Conservation (phyloP, 1,139 yeast genomes). For the Arxiozyma heterogenica region DNA sequence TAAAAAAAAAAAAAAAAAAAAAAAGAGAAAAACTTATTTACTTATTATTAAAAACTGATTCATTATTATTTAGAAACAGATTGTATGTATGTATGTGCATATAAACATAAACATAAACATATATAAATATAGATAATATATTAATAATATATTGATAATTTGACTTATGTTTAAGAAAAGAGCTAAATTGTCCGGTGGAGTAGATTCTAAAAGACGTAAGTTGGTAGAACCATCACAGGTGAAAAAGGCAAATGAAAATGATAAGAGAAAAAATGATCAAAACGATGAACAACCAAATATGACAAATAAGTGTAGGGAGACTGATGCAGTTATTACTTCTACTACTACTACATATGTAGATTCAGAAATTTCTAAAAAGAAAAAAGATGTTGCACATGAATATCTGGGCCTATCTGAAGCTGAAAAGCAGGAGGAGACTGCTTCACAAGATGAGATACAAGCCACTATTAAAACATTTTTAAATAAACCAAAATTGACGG, state of each 20-base stretch:
- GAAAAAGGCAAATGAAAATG: neutral
- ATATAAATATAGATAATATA: too few relatives aligned
- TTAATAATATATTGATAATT: too few relatives aligned
- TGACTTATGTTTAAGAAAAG: constrained; percentile 29
- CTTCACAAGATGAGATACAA: neutral
- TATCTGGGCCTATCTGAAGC: constrained; percentile 8
- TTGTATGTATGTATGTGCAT: too few relatives aligned
- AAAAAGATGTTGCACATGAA: too few relatives aligned
- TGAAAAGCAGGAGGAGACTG: constrained; percentile 22
- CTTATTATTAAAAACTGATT: too few relatives aligned
- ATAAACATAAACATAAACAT: too few relatives aligned
- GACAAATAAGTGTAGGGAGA: too few relatives aligned
- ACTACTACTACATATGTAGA: neutral
- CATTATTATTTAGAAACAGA: too few relatives aligned
- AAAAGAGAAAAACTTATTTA: too few relatives aligned
- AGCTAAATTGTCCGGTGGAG: constrained; percentile 11
- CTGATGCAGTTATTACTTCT: neutral
- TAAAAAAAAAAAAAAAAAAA: too few relatives aligned
- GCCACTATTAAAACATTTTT: neutral
- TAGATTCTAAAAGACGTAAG: constrained; percentile 12
- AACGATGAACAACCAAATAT: neutral
- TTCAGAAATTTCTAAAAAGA: too few relatives aligned
- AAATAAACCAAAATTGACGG: neutral
- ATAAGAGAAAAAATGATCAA: neutral
- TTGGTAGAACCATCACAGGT: constrained; percentile 4